A percentile compares a stretch with the other conserved stretches of the same genome.
Evolutionary conservation across 1,139 yeast genomes (phyloP).

Genomic region (Torulaspora globosa): DNA sequence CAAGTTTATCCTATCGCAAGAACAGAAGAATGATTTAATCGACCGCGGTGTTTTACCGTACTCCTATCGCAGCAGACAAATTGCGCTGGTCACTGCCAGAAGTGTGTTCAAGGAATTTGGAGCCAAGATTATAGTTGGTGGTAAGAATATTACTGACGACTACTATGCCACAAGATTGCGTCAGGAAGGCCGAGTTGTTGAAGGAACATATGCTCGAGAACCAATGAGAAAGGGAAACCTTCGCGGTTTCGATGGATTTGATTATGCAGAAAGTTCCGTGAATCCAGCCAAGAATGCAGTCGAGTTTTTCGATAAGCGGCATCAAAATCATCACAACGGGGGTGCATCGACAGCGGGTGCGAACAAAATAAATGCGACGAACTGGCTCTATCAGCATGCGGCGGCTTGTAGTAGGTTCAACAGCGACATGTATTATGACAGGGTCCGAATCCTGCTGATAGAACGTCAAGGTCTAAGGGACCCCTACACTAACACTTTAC

Average conservation of each 20-base stretch:
- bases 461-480: slow-evolving; percentile 63
- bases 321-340: slow-evolving; percentile 36
- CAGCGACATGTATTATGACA: slow-evolving; percentile 53
- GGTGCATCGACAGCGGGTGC: slow-evolving; percentile 43
- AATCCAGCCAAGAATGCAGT: slow-evolving; percentile 35
- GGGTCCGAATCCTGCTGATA: slow-evolving; percentile 47
- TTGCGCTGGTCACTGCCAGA: slow-evolving; percentile 86
- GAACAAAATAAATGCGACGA: slow-evolving; percentile 53
- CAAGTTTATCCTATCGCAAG: slow-evolving; percentile 71
- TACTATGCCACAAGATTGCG: slow-evolving; percentile 77
- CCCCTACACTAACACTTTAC: slow-evolving; percentile 73
- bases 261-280: slow-evolving; percentile 18
- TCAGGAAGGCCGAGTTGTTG: slow-evolving; percentile 60
- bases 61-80: slow-evolving; percentile 85
- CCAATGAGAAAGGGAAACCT: slow-evolving; percentile 17
- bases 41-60: slow-evolving; percentile 80
- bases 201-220: slow-evolving; percentile 76
- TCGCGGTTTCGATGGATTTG: slow-evolving; percentile 22
- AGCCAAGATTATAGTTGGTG: slow-evolving; percentile 73
- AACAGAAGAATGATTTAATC: slow-evolving; percentile 78
- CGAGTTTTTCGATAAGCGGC: slow-evolving; percentile 34
- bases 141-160: slow-evolving; percentile 79
- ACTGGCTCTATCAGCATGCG: slow-evolving; percentile 88
- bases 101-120: slow-evolving; percentile 92
- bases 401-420: slow-evolving; percentile 69